Base-by-base conservation (phyloP, 495 filamentous ascomycete species). In the Penicillium riverlandense region DNA sequence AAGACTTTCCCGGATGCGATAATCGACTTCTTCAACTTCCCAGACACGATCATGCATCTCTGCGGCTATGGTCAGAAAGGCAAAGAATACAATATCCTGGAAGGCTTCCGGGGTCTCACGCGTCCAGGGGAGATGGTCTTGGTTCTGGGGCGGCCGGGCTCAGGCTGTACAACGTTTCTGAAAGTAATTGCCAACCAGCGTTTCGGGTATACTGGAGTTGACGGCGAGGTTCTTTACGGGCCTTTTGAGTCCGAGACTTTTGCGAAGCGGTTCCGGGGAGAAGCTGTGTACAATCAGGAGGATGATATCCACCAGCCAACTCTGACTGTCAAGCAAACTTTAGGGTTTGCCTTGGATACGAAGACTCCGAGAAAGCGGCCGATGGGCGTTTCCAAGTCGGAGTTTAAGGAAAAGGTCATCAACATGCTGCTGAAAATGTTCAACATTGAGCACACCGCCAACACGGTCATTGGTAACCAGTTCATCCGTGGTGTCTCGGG, bases 121-220 rank as follows among this genome's bases (percentile, higher is more conserved):
- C 82, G 82, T 49, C 82, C 86, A 1, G 90, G 90, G 11, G 90
- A 96, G 62, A 95, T 95, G 90, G 73, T 94, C 1, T 67, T 96
- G 13, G 90, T 96, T 8, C 72, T 96, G 13, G 90, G 90, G 9
- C 77, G 85, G 41, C 90, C 90, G 0, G 90, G 90, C 0, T 83
- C 82, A 8, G 90, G 90, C 30, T 96, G 90, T 59, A 90, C 90
- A 0, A 88, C 88, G 0, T 91, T 95, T 52, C 69, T 96, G 14
- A 94, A 92, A 59, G 77, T 82, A 15, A 85, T 96, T 48, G 78
- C 84, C 11, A 94, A 95, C 50, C 84, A 89, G 54, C 75, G 86
- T 7, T 77, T 74, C 52, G 90, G 89, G 32, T 95, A 88, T 53
- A 88, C 86, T 1, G 71, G 70, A 7, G 72, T 95, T 10, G 74